These are phyloP conservation scores for Solanum hybrid DNA, from an alignment of 305 asterid genomes.

Conservation along the genomic window DNA sequence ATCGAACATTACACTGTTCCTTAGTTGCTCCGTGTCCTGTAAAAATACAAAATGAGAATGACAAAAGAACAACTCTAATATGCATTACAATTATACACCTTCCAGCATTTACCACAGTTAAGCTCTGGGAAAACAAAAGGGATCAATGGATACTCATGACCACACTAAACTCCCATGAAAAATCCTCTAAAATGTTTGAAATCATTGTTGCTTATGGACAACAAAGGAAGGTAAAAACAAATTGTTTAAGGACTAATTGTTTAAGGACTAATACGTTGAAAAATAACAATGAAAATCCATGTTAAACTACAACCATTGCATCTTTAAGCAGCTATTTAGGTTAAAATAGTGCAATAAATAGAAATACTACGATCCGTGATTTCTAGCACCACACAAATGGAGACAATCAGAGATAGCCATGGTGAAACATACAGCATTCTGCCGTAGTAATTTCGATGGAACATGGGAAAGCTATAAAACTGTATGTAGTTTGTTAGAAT, in stretches of 20 bases:
- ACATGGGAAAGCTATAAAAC: background rate
- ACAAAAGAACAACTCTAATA: background rate
- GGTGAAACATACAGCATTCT: background rate
- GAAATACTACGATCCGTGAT: background rate
- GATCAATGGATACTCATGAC: background rate
- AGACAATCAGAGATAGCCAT: background rate
- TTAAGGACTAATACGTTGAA: background rate
- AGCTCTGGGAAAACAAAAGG: background rate
- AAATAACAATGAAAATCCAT: background rate
- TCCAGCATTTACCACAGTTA: background rate
- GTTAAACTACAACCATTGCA: background rate
- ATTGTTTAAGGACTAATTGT: too few species aligned
- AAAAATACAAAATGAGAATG: slow-evolving; percentile 11
- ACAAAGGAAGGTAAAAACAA: background rate
- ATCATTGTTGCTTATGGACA: slow-evolving; percentile 2
- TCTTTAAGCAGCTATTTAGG: background rate
- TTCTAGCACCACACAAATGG: background rate
- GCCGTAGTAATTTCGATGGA: background rate
- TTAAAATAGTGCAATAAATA: background rate
- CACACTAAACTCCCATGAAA: background rate
- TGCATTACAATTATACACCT: background rate
- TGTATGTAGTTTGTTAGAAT: background rate
- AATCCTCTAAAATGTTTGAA: background rate
- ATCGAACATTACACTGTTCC: slow-evolving; percentile 77
- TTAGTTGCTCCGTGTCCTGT: slow-evolving; percentile 75